Evolutionary conservation across 345 rosid species (phyloP), one percentile per base, ranked within the genome.

Genomic region (Trapa bicornis): DNA sequence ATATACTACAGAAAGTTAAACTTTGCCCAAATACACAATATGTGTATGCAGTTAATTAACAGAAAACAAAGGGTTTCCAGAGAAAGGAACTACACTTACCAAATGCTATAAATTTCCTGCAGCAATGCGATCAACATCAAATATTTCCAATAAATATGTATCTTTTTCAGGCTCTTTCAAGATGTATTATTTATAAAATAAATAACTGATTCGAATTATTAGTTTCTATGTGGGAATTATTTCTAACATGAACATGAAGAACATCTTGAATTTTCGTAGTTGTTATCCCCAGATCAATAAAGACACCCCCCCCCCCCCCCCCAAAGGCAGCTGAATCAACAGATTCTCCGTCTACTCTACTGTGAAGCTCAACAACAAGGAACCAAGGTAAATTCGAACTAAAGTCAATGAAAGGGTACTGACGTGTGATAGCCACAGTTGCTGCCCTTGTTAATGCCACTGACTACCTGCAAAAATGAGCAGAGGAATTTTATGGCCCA

Each of bases 371-470:
- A 29, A 54, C 10, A 22, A 54, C 2, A 17, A 29, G 0, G 29
- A 54, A 22, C 29, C 35, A n/a, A 17, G 29, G 60, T 35, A 54
- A 54, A 54, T 29, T 54, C 11, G 10, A n/a, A 54, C 4, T 8
- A 36, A 4, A 64, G 29, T 13, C 48, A 39, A 13, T 64, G 38
- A 64, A 64, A 64, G 47, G 29, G 35, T 32, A 64, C 66, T 39
- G 14, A 45, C 66, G 43, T 54, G 60, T 54, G 60, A 54, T 54
- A 54, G 4, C 60, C 60, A 54, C 66, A 64, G 35, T 38, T 64
- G 2, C 48, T 64, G 68, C 50, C 38, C 54, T 12, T 45, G 68
- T 65, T 32, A 12, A 41, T 65, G 37, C 37, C 37, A 42, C 60
- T 54, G 35, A 54, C 3, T 6, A 54, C 60, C 60, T 54, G 22